Base-by-base conservation (phyloP, 495 filamentous ascomycete genomes). In the Aspergillus kassunensis region DNA sequence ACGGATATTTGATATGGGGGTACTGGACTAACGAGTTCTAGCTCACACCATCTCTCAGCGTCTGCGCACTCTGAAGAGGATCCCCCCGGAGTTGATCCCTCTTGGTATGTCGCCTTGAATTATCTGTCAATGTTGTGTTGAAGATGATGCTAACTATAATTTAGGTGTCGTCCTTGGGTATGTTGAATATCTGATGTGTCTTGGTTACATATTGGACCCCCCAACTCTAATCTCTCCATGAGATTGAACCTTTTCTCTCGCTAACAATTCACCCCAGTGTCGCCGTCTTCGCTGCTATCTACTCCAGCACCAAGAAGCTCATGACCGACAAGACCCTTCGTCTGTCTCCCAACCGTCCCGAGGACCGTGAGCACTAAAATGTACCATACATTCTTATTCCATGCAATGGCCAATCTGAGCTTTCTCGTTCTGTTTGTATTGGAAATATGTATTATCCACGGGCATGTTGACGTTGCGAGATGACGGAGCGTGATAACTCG, bases 21-120 rank as follows among this genome's bases (percentile, higher is more conserved):
- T 21, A 55, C 49, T 56, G 51, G 58, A 60, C 65, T 78, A 56
- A 76, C 63, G 46, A 48, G 23, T 56, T 56, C 45, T 61, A 98
- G 93, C 89, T 66, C 93, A 97, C 77, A 97, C 93, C 52, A 86
- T 99, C 74, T 97, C 93, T 40, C 93, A 99, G 77, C 87, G 95
- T 60, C 78, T 99, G 54, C 86, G 93, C 61, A 81, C 78, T 56
- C 73, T 97, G 53, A 90, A 87, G 81, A 83, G 82, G 76, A 84
- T 96, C 65, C 93, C 93, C 53, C 84, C 91, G 43, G 93, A 99
- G 79, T 80, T 99, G 82, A 83, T 92, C 63, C 93, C 93, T 60
- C 83, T 99, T 58, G 90, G 91, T 96, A 86, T 69, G 84, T 77
- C 50, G 16, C 41, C 34, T 15, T 21, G n/a, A 43, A 20, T 36